Base-by-base conservation (phyloP, 2,329 filamentous ascomycete species). In the Scedosporium boydii region DNA sequence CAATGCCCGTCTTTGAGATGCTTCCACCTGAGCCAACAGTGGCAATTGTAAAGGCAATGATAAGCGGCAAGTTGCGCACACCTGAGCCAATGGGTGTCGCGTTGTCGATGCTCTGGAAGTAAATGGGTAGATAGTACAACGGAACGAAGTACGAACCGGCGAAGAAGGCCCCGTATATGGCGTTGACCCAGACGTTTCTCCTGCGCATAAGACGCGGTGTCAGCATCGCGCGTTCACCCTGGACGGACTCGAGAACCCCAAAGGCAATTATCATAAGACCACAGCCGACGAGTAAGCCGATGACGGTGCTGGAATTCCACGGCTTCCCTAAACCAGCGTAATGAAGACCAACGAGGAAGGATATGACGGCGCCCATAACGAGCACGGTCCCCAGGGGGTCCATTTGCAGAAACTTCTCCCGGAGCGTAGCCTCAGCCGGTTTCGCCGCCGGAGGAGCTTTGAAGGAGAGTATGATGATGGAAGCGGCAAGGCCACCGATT, bases 121-220 rank as follows among this genome's bases (percentile, higher is more conserved):
- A 81, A 66, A 81, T 75, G 14, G 79, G 78, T 6, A 81, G 71
- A 67, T 77, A 78, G 70, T 78, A 80, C 18, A 80, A 71, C 46
- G 77, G 69, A 1, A 78, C 67, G 69, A 79, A 80, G 70, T 76
- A 80, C 27, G 70, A 68, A 2, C 77, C 77, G 0, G 72, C 74
- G 53, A 77, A 74, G 67, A 78, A 74, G 67, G 80, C 79, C 34
- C 74, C 70, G 65, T 72, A 78, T 3, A 69, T 55, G 64, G 72
- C 74, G 65, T 72, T 74, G 59, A 77, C 67, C 27, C 65, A 66
- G 63, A 79, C 71, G 16, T 73, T 74, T 12, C 78, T 73, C 18
- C 75, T 64, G 63, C 69, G 74, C 61, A 77, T 65, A 26, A 80
- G 70, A 14, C 75, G 73, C 0, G 69, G 69, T 1, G 75, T 69